These are phyloP conservation scores for Penicillium sp. DNA, from an alignment of 2,329 filamentous ascomycete species.

Conservation along the genomic window DNA sequence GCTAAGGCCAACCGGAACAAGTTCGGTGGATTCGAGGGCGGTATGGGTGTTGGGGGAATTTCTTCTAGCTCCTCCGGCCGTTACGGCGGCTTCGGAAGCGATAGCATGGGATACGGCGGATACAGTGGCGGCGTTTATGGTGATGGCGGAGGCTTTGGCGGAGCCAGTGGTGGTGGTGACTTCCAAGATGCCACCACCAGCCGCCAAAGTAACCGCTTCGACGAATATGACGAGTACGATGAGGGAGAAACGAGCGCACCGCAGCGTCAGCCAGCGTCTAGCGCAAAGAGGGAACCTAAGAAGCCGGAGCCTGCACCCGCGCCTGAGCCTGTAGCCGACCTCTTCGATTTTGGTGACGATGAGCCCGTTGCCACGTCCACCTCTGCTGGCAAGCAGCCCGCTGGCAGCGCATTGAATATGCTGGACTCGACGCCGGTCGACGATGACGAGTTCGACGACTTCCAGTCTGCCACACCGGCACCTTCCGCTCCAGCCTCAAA, in stretches of 20 bases:
- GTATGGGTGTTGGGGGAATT: conserved; percentile 58
- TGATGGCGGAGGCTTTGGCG: conserved; percentile 24
- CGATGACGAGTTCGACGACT: conserved; percentile 96
- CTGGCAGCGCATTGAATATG: conserved; percentile 48
- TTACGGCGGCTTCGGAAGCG: conserved; percentile 90
- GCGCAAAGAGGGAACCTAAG: conserved; percentile 51
- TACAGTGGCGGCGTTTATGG: conserved; percentile 72
- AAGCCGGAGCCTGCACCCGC: conserved; percentile 70
- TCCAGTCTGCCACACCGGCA: conserved; percentile 74
- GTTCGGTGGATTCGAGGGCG: conserved; percentile 91
- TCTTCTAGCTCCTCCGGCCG: conserved; percentile 55
- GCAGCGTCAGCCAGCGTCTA: conserved; percentile 50
- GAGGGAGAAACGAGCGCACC: conserved; percentile 61
- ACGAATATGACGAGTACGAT: conserved; percentile 96
- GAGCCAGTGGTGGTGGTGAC: conserved; percentile 48
- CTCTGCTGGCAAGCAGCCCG: conserved; percentile 46
- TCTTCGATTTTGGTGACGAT: conserved; percentile 81
- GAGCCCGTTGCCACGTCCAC: conserved; percentile 57
- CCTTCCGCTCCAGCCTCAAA: conserved; percentile 34
- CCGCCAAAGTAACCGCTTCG: conserved; percentile 70
- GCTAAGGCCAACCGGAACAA: conserved; percentile 86
- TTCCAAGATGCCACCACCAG: conserved; percentile 60
- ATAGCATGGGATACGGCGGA: conserved; percentile 62
- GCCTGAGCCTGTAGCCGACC: conserved; percentile 72
- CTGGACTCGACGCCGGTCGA: conserved; percentile 49